Conservation (phyloP, 1,139 yeast genomes). For the Diutina sp. region DNA sequence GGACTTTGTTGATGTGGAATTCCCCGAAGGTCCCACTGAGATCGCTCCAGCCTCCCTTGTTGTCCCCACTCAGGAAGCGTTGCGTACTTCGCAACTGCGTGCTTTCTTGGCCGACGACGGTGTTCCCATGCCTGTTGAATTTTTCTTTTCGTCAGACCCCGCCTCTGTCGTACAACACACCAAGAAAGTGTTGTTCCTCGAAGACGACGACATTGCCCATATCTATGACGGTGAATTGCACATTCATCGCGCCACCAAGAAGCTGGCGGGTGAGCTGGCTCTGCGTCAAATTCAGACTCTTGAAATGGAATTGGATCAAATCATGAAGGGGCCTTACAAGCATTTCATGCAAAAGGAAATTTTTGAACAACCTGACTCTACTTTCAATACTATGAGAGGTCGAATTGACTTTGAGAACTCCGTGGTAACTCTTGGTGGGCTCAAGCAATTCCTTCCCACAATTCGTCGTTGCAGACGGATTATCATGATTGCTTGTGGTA, state of each 20-base stretch:
- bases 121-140: conserved; percentile 87
- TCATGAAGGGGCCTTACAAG: conserved; percentile 93
- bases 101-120: conserved; percentile 90
- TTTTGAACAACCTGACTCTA: conserved; percentile 96
- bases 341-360: conserved; percentile 99
- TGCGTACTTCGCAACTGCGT: conserved; percentile 85
- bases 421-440: conserved; percentile 78
- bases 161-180: conserved; percentile 97
- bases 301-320: conserved; percentile 94
- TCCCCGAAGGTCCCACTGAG: conserved; percentile 40
- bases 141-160: conserved; percentile 93
- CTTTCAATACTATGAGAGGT: conserved; percentile 98
- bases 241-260: conserved; percentile 90
- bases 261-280: conserved; percentile 72
- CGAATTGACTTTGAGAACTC: conserved; percentile 84
- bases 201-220: conserved; percentile 98
- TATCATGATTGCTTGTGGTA: conserved; percentile 99
- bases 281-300: conserved; percentile 93
- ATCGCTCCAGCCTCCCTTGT: conserved; percentile 11
- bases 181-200: conserved; percentile 88
- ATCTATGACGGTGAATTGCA: conserved; percentile 97
- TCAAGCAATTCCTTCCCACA: conserved; percentile 72
- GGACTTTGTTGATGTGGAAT: conserved; percentile 97
- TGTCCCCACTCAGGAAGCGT: conserved; percentile 31
- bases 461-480: conserved; percentile 92